Conservation (phyloP, 1,284 basidiomycete species). For the Mycosarcoma maydis region DNA sequence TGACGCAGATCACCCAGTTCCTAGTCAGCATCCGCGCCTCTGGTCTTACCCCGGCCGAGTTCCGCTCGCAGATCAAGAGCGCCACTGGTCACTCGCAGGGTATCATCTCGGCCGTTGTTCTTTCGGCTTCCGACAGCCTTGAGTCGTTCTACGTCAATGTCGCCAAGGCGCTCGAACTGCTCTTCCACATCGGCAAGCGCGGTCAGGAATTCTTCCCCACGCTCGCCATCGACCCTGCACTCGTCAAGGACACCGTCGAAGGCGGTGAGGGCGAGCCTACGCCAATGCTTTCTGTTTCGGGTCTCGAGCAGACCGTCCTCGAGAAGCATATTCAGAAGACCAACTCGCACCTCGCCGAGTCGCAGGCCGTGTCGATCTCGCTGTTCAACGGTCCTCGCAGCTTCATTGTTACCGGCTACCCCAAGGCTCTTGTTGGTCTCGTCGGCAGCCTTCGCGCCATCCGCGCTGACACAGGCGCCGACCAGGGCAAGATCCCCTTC, state of each 20-base stretch:
- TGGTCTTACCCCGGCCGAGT: constrained; percentile 80
- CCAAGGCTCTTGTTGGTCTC: constrained; percentile 91
- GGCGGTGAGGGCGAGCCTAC: constrained; percentile 91
- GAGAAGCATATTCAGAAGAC: constrained; percentile 85
- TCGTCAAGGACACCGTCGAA: constrained; percentile 86
- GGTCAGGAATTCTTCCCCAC: constrained; percentile 96
- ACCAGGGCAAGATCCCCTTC: constrained; percentile 92
- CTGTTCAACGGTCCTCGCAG: constrained; percentile 90
- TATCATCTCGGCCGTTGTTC: constrained; percentile 87
- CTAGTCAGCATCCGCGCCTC: constrained; percentile 80
- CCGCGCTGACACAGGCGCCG: constrained; percentile 83
- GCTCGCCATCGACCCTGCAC: constrained; percentile 84
- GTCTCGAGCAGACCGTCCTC: constrained; percentile 77
- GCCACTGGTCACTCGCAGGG: constrained; percentile 97
- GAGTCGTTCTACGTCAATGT: constrained; percentile 80
- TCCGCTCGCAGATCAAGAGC: constrained; percentile 80
- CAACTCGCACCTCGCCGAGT: constrained; percentile 81
- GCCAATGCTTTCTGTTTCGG: constrained; percentile 91
- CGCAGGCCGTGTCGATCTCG: constrained; percentile 83
- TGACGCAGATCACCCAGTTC: constrained; percentile 95
- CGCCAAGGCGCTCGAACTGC: constrained; percentile 84
- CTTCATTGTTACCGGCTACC: constrained; percentile 91
- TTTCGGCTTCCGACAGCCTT: constrained; percentile 80
- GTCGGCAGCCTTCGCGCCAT: constrained; percentile 89
- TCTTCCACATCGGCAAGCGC: constrained; percentile 91